Conservation (phyloP, 768 basidiomycete genomes). For the Lactarius quietus region DNA sequence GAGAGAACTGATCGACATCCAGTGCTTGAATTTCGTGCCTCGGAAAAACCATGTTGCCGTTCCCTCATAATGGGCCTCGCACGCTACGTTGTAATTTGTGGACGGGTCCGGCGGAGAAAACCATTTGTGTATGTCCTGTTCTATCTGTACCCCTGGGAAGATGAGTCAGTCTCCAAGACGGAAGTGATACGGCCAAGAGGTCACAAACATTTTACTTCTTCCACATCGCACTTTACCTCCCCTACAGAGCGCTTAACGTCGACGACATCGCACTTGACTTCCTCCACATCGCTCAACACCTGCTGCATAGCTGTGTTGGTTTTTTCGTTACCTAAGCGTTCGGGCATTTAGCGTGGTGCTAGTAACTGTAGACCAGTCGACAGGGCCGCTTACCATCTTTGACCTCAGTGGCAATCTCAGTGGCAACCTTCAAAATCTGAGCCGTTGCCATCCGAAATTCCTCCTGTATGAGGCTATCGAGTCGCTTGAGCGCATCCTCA, state of each 20-base stretch:
- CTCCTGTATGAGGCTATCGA: no score
- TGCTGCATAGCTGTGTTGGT: background rate
- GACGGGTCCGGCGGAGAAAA: background rate
- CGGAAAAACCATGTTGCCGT: background rate
- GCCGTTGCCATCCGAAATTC: no score
- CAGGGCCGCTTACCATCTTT: no score
- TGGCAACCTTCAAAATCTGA: no score
- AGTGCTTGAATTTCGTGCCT: background rate
- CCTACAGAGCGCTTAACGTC: no score
- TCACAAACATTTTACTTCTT: background rate
- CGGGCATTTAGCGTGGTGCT: background rate
- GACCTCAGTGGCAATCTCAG: no score
- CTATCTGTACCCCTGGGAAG: background rate
- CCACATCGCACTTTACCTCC: no score
- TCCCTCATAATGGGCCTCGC: background rate
- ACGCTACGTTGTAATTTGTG: background rate
- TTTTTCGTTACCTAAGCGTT: background rate
- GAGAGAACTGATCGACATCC: background rate
- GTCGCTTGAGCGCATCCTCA: no score
- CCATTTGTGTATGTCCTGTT: background rate
- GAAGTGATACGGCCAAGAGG: background rate
- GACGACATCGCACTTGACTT: no score
- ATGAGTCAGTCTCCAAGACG: background rate
- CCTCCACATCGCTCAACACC: no score
- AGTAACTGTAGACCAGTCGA: no score